Base-by-base conservation (phyloP, 2,329 filamentous ascomycete genomes). In the Chaetomiaceae sp. region DNA sequence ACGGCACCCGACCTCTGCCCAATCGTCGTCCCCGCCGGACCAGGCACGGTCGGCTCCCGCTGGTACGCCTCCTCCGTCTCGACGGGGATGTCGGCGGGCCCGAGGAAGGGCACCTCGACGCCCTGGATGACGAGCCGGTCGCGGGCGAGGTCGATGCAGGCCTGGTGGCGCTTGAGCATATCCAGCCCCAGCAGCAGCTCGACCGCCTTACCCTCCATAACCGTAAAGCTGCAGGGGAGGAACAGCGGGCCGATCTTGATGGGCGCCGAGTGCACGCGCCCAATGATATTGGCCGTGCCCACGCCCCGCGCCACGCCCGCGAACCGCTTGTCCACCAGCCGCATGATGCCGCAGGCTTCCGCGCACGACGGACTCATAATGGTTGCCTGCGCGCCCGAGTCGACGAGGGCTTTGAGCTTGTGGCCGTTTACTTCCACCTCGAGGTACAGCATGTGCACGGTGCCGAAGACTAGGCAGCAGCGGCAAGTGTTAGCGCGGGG, bases 151-250 rank as follows among this genome's bases (percentile, higher is more conserved):
- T 99, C 94, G 65, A 99, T 92, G 63, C 81, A 88, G 33, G 92
- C 94, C 71, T 96, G 92, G 71, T 97, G 91, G 36, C 94, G 84
- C 74, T 95, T 96, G 57, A 99, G 79, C 89, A 99, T 99, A 70
- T 99, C 94, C 38, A 99, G 75, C 3, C 94, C 94, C 12, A 99
- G 82, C 2, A 99, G 80, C 17, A 99, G 78, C 68, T 97, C 94
- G 22, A 99, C 94, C 48, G 90, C 85, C 72, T 97, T 99, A 60
- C 94, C 94, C 73, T 99, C 94, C 94, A 99, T 99, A 66, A 99
- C 94, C 3, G 94, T 99, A 70, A 99, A 99, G 55, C 91, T 94
- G 73, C 91, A 97, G 3, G 92, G 87, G 62, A 99, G 77, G 67
- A 90, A 91, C 58, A 92, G 82, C 38, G 81, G 83, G 49, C 92